Evolutionary conservation across 1,139 yeast species (phyloP), one percentile per base, ranked within the genome.

Genomic region (Debaryomycetaceae sp.): DNA sequence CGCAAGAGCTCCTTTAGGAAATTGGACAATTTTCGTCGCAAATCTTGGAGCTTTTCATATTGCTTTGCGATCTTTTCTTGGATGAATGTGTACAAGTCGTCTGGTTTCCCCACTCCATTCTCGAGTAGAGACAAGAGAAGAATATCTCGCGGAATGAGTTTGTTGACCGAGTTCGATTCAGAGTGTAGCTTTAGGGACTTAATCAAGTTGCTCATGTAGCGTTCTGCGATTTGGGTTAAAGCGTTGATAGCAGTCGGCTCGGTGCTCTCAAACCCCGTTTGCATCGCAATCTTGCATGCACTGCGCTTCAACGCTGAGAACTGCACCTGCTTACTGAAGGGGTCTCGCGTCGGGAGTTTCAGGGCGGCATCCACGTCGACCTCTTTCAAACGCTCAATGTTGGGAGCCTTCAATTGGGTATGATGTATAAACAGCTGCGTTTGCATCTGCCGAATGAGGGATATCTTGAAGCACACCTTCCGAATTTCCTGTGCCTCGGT

Each of bases 391-490:
- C 64, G 51, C 27, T 74, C 78, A 22, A 76, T 67, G 32, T 70
- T 78, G 3, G 87, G 87, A 18, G 80, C 76, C 39, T 71, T 73
- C 65, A 77, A 63, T 42, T 78, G 86, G 0, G 85, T 68, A 33
- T 77, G 78, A 48, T 81, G 92, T 32, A 81, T 64, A 53, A 75
- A 75, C 37, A 74, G 79, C 36, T 77, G 83, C 16, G 86, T 87
- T 47, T 90, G 95, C 85, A 90, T 78, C 51, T 83, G 94, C 36
- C 95, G 67, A 35, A 92, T 81, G 30, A 87, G 60, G 3, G 93
- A 78, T 19, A 92, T 83, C 49, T 87, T 87, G 55, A 85, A 82
- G 49, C 97, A 87, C 4, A 83, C 66, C 44, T 77, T 80, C 32
- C 98, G 63, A 22, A 92, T 82, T 42, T 83, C 86, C 55, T 87